Evolutionary conservation across 805 yeast genomes (phyloP).

Genomic region (Candida ficus): DNA sequence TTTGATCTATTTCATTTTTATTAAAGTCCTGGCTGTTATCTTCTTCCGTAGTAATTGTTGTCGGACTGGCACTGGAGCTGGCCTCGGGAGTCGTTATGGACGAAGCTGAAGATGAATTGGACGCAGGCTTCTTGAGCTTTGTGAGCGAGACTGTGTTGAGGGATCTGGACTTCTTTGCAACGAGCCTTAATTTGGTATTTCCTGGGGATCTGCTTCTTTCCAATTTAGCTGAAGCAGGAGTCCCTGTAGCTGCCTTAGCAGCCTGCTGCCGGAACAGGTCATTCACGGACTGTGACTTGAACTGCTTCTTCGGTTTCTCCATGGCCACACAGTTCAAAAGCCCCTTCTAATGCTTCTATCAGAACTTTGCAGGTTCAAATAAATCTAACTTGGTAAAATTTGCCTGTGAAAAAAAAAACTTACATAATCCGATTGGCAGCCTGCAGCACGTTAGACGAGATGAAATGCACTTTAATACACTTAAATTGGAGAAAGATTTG

Average conservation of each 20-base stretch:
- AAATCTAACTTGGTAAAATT: too few relatives aligned
- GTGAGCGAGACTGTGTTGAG: conserved; percentile 6
- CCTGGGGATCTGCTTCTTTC: conserved; percentile 14
- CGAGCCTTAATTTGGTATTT: conserved; percentile 19
- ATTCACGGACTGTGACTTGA: conserved; percentile 27
- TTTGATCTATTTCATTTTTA: background rate
- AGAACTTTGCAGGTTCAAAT: too few relatives aligned
- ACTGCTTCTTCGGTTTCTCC: conserved; percentile 23
- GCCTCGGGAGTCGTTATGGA: background rate
- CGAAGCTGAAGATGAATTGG: background rate
- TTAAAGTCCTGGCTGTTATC: background rate
- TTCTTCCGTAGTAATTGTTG: background rate
- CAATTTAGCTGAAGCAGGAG: background rate
- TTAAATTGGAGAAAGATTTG: too few relatives aligned
- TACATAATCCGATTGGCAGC: background rate
- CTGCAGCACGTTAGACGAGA: too few relatives aligned
- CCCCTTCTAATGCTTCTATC: too few relatives aligned
- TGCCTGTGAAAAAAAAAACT: too few relatives aligned
- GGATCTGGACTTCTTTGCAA: conserved; percentile 13
- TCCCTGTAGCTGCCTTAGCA: conserved; percentile 1
- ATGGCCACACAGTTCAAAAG: background rate
- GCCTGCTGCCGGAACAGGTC: conserved; percentile 22
- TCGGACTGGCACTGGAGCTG: background rate
- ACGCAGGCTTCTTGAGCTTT: background rate
- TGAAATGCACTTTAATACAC: too few relatives aligned